A percentile compares a stretch with the other conserved stretches of the same genome.
Conservation (phyloP, 2,329 filamentous ascomycete species). For the Thelonectria olida region DNA sequence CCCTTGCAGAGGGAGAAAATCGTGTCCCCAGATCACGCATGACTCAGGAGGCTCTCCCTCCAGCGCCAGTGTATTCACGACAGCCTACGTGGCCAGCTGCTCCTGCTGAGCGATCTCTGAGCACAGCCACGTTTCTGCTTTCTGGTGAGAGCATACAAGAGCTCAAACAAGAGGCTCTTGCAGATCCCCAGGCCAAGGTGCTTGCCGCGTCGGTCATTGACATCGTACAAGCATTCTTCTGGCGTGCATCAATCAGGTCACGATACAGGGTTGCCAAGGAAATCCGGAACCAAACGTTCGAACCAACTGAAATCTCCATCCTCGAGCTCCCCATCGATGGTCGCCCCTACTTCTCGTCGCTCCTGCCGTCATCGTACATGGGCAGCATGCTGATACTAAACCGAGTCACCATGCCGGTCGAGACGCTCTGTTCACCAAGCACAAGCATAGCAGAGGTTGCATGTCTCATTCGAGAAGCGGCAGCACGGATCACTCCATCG, state of each 20-base stretch:
- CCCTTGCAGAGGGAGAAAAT: background rate
- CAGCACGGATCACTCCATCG: conserved; percentile 34
- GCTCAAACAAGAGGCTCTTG: conserved; percentile 42
- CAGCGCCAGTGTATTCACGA: conserved; percentile 37
- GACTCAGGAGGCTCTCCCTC: conserved; percentile 28
- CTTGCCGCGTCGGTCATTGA: conserved; percentile 46
- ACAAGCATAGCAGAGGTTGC: conserved; percentile 40
- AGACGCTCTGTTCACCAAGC: conserved; percentile 36
- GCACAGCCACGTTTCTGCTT: conserved; percentile 45
- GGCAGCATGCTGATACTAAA: conserved; percentile 38
- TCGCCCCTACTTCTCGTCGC: conserved; percentile 41
- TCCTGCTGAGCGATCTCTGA: conserved; percentile 32
- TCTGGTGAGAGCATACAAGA: conserved; percentile 38
- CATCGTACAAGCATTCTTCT: conserved; percentile 51
- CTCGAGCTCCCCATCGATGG: conserved; percentile 47
- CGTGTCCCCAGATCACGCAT: too few relatives aligned
- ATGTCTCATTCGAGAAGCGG: conserved; percentile 34
- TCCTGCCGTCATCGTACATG: conserved; percentile 42
- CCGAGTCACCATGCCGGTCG: conserved; percentile 36
- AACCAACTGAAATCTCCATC: conserved; percentile 40
- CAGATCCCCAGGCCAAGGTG: conserved; percentile 36
- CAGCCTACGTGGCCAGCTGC: conserved; percentile 41
- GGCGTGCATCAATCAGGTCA: conserved; percentile 47
- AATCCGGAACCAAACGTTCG: conserved; percentile 26
- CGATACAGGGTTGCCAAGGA: conserved; percentile 44